These are phyloP conservation scores for Dictyophora rubrovolvata DNA, from an alignment of 768 basidiomycete species.

Conservation along the genomic window DNA sequence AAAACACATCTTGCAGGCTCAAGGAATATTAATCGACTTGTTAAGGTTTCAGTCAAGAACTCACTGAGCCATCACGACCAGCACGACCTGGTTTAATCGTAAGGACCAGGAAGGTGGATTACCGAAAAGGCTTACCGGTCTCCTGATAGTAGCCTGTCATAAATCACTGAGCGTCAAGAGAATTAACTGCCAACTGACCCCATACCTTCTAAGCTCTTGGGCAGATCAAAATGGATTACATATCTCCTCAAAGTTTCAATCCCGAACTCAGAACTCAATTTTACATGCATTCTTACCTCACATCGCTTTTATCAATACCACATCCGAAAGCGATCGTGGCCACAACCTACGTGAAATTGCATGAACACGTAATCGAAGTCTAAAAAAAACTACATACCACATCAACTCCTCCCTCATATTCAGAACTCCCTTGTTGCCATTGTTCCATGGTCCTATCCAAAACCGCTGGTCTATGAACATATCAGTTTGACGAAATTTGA, in stretches of 20 bases:
- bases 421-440: conserved; percentile 45
- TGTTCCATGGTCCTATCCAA: conserved; percentile 48
- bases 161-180: not conserved
- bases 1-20: conserved; percentile 74
- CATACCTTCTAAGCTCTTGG: conserved; percentile 76
- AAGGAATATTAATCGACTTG: not conserved
- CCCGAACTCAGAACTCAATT: not conserved
- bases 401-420: conserved; percentile 43
- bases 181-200: not conserved
- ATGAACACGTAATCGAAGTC: not conserved
- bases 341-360: conserved; percentile 39
- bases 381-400: conserved; percentile 37
- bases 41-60: conserved; percentile 14
- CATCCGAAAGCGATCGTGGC: conserved; percentile 81
- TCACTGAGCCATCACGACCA: conserved; percentile 64
- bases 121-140: conserved; percentile 42
- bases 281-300: conserved; percentile 33
- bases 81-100: conserved; percentile 46
- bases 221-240: conserved; percentile 73
- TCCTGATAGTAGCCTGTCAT: conserved; percentile 74
- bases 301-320: conserved; percentile 77
- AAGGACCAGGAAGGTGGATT: conserved; percentile 1
- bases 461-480: conserved; percentile 29
- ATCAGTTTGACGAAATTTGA: conserved; percentile 1
- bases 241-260: conserved; percentile 31